Conservation (phyloP, 331 rosid genomes). For the Malus hybrid region DNA sequence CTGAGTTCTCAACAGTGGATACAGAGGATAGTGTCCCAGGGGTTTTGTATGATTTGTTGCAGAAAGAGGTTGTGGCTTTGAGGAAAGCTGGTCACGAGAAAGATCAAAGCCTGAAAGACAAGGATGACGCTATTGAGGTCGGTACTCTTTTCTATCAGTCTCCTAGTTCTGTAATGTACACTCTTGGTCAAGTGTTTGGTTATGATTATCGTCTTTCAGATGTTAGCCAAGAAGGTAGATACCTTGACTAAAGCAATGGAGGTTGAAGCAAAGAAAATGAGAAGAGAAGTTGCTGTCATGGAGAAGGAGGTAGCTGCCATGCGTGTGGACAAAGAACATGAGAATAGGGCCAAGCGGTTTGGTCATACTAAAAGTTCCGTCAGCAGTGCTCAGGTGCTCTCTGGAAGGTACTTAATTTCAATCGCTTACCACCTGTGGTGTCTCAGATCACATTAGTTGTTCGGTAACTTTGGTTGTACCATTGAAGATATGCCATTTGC, state of each 20-base stretch:
- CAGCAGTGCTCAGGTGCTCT: slow-evolving; percentile 75
- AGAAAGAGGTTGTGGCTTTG: slow-evolving; percentile 87
- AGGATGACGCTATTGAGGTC: slow-evolving; percentile 97
- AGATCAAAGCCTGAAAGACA: slow-evolving; percentile 96
- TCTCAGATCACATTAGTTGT: neutral
- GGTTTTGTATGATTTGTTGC: slow-evolving; percentile 78
- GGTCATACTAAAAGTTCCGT: slow-evolving; percentile 55
- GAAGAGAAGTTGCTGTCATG: slow-evolving; percentile 96
- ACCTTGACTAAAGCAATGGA: slow-evolving; percentile 99
- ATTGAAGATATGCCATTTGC: neutral
- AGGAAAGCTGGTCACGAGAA: slow-evolving; percentile 92
- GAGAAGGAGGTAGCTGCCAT: slow-evolving; percentile 99
- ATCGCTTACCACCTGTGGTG: slow-evolving; percentile 6
- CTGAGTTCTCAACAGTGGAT: slow-evolving; percentile 56
- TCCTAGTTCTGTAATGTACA: neutral
- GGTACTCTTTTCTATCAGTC: slow-evolving; percentile 10
- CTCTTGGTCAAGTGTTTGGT: slow-evolving; percentile 15
- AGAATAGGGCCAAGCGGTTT: slow-evolving; percentile 78
- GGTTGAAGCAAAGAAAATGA: slow-evolving; percentile 98
- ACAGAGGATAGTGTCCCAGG: slow-evolving; percentile 78
- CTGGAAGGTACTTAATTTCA: slow-evolving; percentile 64
- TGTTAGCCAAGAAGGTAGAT: slow-evolving; percentile 98
- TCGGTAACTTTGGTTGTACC: neutral
- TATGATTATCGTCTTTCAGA: slow-evolving; percentile 36
- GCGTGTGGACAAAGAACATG: slow-evolving; percentile 95